Evolutionary conservation across 306 rosid genomes (phyloP).

Genomic region (Vigna mungo): DNA sequence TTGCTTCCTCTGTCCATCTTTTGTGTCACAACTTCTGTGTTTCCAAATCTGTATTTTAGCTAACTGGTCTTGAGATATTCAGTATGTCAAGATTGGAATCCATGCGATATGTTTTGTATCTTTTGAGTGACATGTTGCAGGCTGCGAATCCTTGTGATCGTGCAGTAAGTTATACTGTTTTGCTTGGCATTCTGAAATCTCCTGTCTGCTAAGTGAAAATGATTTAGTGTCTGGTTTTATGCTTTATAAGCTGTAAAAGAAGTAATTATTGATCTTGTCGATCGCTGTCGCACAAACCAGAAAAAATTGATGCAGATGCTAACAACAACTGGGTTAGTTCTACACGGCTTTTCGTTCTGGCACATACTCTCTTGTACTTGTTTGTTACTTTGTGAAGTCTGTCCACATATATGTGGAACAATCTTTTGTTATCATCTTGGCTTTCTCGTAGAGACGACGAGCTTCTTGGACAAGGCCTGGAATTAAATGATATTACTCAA

Average conservation of each 20-base stretch:
- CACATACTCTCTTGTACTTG: not conserved
- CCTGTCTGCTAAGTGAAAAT: conserved; percentile 25
- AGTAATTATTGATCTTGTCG: conserved; percentile 85
- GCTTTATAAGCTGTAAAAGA: conserved; percentile 78
- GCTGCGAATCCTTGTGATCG: conserved; percentile 84
- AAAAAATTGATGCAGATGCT: conserved; percentile 96
- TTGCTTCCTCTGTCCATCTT: conserved; percentile 26
- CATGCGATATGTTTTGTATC: conserved; percentile 84
- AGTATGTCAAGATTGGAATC: conserved; percentile 92
- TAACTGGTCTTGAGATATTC: conserved; percentile 24
- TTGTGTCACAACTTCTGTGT: conserved; percentile 22
- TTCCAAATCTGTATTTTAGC: conserved; percentile 12
- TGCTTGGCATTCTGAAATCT: conserved; percentile 35
- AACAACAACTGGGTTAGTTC: conserved; percentile 91
- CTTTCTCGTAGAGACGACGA: conserved; percentile 81
- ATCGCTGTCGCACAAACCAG: conserved; percentile 88
- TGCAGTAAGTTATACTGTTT: conserved; percentile 55
- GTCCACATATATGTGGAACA: conserved; percentile 8
- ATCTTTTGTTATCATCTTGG: conserved; percentile 34
- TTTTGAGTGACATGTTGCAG: conserved; percentile 90
- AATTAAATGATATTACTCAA: conserved; percentile 82
- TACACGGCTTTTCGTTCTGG: conserved; percentile 15
- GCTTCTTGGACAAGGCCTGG: conserved; percentile 93
- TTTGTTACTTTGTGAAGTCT: conserved; percentile 21
- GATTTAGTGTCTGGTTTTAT: conserved; percentile 31